Evolutionary conservation across 2,329 filamentous ascomycete species (phyloP).

Genomic region (Botryotinia globosa): DNA sequence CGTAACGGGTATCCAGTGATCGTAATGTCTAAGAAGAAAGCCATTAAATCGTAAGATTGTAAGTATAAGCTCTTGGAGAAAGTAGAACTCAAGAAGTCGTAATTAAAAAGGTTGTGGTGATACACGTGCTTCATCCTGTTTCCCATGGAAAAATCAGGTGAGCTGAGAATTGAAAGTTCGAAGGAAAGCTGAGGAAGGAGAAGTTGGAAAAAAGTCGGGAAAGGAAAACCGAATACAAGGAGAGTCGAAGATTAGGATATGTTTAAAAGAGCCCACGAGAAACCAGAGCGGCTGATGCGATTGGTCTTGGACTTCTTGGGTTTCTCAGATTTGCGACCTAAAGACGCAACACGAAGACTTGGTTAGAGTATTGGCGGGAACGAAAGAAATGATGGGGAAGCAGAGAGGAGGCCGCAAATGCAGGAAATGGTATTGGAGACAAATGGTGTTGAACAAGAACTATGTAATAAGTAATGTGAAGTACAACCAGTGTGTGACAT

Average conservation of each 20-base stretch:
- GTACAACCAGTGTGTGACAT: not conserved
- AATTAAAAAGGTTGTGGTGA: not conserved
- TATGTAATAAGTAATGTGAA: not conserved
- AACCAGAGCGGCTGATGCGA: constrained; percentile 15
- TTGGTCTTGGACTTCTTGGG: constrained; percentile 7
- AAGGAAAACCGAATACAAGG: not conserved
- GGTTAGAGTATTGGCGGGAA: constrained; percentile 7
- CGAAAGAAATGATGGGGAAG: not conserved
- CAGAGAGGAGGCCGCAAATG: not conserved
- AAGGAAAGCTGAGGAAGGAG: not conserved
- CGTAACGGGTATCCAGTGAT: constrained; percentile 4
- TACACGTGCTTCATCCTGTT: not conserved
- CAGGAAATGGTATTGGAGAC: not conserved
- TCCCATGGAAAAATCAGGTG: not conserved
- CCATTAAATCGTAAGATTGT: constrained; percentile 3
- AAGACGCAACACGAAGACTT: constrained; percentile 5
- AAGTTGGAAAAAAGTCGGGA: not conserved
- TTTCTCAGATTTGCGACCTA: constrained; percentile 16
- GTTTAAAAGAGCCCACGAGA: constrained; percentile 15
- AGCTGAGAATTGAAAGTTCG: not conserved
- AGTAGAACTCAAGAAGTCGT: not conserved
- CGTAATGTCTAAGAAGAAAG: constrained; percentile 1
- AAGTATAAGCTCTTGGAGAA: not conserved
- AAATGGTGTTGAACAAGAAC: not conserved
- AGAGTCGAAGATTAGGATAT: not conserved